Evolutionary conservation across 2,329 filamentous ascomycete genomes (phyloP), one percentile per base, ranked within the genome.

Genomic region (Drechslera avenae): DNA sequence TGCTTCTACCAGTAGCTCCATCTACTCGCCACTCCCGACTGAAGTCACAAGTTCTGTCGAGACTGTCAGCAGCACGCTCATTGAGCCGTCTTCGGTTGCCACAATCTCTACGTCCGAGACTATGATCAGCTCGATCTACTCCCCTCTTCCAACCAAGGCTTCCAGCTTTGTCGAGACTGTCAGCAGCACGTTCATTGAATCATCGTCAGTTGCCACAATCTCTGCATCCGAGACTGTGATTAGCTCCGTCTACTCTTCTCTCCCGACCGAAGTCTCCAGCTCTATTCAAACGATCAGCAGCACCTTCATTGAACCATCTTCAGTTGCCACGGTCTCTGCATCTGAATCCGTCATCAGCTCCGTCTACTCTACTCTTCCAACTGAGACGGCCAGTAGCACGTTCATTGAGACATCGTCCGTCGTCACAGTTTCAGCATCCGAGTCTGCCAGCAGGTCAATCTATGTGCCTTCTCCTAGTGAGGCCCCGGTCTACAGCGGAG

Each of bases 341-440:
- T 23, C 39, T 12, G 23, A 12, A 16, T 18, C 32, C 12, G 26
- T 28, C 9, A 28, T 28, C 10, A 28, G 26, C 26, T 28, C 26
- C 12, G 9, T 28, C 26, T 28, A 28, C 10, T 28, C 26, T 4
- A 8, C 26, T 28, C 42, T 30, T 14, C 30, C 33, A 1, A 51
- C 34, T 23, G 43, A 42, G 9, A 23, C 17, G 19, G 36, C 42
- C 1, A 32, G 30, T 33, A 7, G 32, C 5, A 5, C 37, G 3
- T 51, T 53, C 6, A 44, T 56, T n/a, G 46, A 54, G 39, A 46
- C 48, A 34, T 44, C 34, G 2, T 56, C 52, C 2, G 32, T 34
- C 30, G 21, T 34, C 19, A 18, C 12, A 37, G 14, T 26, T 28
- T 30, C 17, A 23, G 40, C 40, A 18, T 16, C 30, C 8, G 18